Base-by-base conservation (phyloP, 495 filamentous ascomycete species). In the Aspergillus olivimuriae region DNA sequence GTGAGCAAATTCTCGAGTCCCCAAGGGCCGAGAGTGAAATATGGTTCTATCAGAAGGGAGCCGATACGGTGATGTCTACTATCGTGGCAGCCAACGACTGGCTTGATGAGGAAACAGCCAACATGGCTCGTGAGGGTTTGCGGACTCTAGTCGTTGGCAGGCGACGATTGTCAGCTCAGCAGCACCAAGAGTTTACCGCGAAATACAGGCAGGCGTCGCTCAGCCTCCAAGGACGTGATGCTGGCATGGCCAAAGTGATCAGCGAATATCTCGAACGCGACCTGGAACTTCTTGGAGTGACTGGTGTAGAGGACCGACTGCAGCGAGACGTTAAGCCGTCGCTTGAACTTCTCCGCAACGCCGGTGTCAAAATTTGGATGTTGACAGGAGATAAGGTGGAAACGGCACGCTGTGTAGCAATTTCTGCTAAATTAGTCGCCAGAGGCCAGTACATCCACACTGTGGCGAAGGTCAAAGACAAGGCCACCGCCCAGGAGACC, bases 361-460 rank as follows among this genome's bases (percentile, higher is more conserved):
- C 94, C 7, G 94, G 94, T n/a, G 87, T 99, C 58, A 96, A 95
- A 66, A 95, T 97, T 43, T 99, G 94, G 94, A 99, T 99, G 94
- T 70, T 99, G 54, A 99, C 94, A 0, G 94, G 94, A 22, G 94
- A 99, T 71, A 99, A 99, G 64, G 88, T 96, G 1, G 94, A 99
- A 63, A 99, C 94, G 20, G 94, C 94, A 10, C 82, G 91, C 22
- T 99, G 94, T 63, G 91, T 99, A 6, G 94, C 94, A 12, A 87
- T 99, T 23, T 89, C 82, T 52, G 84, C 90, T 15, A 96, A 95
- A 64, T 72, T 99, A 16, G 91, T 99, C n/a, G 81, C 89, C 5
- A 73, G 94, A 43, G 89, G 89, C 1, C 94, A 99, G 62, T 92
- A 91, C 61, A 94, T 99, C 46, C 88, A 97, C 63, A 95, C 90